Percentiles rank a stretch among this genome's conserved stretches.
These are phyloP conservation scores for Bullera alba DNA, from an alignment of 768 basidiomycete genomes.

Conservation along the genomic window DNA sequence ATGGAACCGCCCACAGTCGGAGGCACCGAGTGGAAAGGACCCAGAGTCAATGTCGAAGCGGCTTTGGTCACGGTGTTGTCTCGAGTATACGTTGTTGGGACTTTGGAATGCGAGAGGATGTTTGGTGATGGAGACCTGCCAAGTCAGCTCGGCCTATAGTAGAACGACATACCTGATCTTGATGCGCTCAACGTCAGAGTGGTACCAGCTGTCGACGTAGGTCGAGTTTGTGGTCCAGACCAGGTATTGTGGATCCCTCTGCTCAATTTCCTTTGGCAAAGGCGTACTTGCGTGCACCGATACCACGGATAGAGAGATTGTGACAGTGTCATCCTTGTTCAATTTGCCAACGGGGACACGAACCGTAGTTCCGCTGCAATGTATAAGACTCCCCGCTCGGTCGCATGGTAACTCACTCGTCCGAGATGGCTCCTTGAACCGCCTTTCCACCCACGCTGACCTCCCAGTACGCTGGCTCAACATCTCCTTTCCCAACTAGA, in stretches of 20 bases:
- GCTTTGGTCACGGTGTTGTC: constrained; percentile 63
- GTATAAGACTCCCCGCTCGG: too few relatives aligned
- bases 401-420: constrained; percentile 15
- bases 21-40: constrained; percentile 73
- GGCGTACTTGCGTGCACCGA: constrained; percentile 72
- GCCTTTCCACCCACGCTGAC: constrained; percentile 37
- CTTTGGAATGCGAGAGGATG: constrained; percentile 60
- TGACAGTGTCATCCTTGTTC: constrained; percentile 56
- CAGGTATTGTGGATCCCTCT: constrained; percentile 70
- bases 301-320: constrained; percentile 69
- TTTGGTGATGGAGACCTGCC: constrained; percentile 63
- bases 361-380: constrained; percentile 27
- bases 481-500: constrained; percentile 21
- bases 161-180: constrained; percentile 65
- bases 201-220: constrained; percentile 77
- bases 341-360: constrained; percentile 14
- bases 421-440: constrained; percentile 8
- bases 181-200: constrained; percentile 70
- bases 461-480: constrained; percentile 41
- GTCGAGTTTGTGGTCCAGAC: constrained; percentile 64
- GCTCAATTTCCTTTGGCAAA: constrained; percentile 65
- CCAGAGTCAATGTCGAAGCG: constrained; percentile 76
- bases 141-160: neutral
- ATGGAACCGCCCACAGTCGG: constrained; percentile 57
- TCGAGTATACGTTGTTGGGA: constrained; percentile 50